Percentiles rank a stretch among this genome's conserved stretches.
These are phyloP conservation scores for Elsinoe batatas DNA, from an alignment of 2,329 filamentous ascomycete species.

Conservation along the genomic window DNA sequence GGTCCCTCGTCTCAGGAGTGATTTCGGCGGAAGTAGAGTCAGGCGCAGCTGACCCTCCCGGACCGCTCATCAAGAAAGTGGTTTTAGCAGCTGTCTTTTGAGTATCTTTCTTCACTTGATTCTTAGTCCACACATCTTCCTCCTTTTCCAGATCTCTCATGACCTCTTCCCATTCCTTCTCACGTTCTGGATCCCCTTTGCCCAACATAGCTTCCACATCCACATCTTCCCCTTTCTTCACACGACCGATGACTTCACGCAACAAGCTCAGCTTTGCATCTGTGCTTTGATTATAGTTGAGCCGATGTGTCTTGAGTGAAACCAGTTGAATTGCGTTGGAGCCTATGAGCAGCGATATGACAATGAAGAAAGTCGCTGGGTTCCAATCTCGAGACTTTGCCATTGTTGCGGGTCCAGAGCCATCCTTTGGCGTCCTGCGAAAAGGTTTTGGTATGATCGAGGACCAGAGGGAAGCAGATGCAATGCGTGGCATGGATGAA, in stretches of 20 bases:
- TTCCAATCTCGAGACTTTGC: conserved; percentile 32
- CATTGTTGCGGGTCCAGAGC: conserved; percentile 15
- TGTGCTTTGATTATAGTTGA: conserved; percentile 61
- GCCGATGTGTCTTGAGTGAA: conserved; percentile 63
- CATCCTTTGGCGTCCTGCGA: conserved; percentile 19
- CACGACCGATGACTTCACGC: conserved; percentile 61
- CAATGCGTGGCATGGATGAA: conserved; percentile 24
- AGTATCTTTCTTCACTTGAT: conserved; percentile 20
- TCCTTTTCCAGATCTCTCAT: conserved; percentile 31
- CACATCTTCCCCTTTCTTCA: conserved; percentile 64
- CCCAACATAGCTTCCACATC: conserved; percentile 78
- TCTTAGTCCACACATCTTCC: conserved; percentile 24
- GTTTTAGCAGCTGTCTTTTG: neutral
- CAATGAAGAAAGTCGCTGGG: conserved; percentile 57
- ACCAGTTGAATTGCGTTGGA: conserved; percentile 95
- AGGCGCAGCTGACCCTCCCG: neutral
- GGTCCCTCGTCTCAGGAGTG: neutral
- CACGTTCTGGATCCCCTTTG: conserved; percentile 62
- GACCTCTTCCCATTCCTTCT: conserved; percentile 85
- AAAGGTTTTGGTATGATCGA: conserved; percentile 27
- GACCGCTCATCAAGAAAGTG: neutral
- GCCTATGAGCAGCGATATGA: conserved; percentile 66
- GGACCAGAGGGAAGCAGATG: conserved; percentile 28
- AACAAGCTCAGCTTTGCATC: conserved; percentile 70
- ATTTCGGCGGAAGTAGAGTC: neutral